Evolutionary conservation across 192 early-diverging fungal species (phyloP).

Genomic region (Mortierella hygrophila): DNA sequence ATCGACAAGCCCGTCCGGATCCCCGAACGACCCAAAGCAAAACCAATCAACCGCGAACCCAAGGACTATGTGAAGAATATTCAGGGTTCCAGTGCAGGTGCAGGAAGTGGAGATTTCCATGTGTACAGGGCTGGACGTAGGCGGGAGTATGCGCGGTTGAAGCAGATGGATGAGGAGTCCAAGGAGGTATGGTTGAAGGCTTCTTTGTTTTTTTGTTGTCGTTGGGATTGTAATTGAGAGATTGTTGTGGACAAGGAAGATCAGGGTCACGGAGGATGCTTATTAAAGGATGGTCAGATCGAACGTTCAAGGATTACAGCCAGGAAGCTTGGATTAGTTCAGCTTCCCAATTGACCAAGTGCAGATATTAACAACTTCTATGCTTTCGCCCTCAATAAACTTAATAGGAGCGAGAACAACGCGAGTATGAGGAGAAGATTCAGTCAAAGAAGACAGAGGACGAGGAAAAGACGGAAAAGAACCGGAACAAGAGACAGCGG

Average conservation of each 20-base stretch:
- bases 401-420: slow-evolving; percentile 68
- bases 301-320: not conserved
- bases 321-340: not conserved
- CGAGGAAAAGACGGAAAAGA: slow-evolving; percentile 91
- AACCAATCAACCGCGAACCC: slow-evolving; percentile 68
- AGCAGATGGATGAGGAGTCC: slow-evolving; percentile 81
- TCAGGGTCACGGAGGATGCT: not conserved
- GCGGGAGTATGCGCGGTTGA: slow-evolving; percentile 86
- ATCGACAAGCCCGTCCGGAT: slow-evolving; percentile 87
- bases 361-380: not conserved
- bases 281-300: not conserved
- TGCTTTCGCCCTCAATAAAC: not conserved
- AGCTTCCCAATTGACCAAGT: not conserved
- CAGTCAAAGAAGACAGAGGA: slow-evolving; percentile 69
- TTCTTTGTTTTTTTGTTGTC: not conserved
- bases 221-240: not conserved
- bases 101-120: slow-evolving; percentile 96
- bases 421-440: slow-evolving; percentile 72
- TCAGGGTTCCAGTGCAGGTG: slow-evolving; percentile 93
- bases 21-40: slow-evolving; percentile 68
- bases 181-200: slow-evolving; percentile 66
- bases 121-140: slow-evolving; percentile 90
- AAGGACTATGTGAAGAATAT: slow-evolving; percentile 93
- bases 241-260: not conserved
- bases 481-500: slow-evolving; percentile 86